Conservation (phyloP, 495 filamentous ascomycete genomes). For the Neurospora hispaniola region DNA sequence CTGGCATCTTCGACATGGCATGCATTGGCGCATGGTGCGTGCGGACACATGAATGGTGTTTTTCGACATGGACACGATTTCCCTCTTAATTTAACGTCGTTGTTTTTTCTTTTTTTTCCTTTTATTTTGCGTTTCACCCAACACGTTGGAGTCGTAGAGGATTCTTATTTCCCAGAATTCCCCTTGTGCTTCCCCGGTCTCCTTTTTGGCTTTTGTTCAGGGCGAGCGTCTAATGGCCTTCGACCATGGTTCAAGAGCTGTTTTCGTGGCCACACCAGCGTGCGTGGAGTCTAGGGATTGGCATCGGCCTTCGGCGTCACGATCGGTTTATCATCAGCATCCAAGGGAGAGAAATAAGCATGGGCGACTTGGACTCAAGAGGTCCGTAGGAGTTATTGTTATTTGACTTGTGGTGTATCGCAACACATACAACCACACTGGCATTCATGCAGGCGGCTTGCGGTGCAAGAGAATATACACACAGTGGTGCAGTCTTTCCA, state of each 20-base stretch:
- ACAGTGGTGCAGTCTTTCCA: not conserved
- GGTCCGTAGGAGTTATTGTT: not conserved
- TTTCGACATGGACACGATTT: constrained; percentile 12
- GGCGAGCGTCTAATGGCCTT: constrained; percentile 16
- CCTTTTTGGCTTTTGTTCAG: constrained; percentile 3
- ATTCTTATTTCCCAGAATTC: constrained; percentile 5
- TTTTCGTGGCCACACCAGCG: not conserved
- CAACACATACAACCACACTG: not conserved
- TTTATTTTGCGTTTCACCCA: not conserved
- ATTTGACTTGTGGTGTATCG: not conserved
- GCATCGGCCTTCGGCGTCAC: constrained; percentile 2
- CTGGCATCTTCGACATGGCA: constrained; percentile 8
- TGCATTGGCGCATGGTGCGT: constrained; percentile 14
- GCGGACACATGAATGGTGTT: constrained; percentile 7
- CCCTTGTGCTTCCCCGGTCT: constrained; percentile 12
- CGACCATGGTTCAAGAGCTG: constrained; percentile 9
- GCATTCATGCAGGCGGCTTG: not conserved
- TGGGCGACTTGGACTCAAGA: not conserved
- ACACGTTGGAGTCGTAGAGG: constrained; percentile 12
- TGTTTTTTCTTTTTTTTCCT: constrained; percentile 1
- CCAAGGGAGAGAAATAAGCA: not conserved
- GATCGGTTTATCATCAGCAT: constrained; percentile 1
- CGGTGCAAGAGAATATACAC: not conserved
- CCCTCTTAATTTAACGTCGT: constrained; percentile 4
- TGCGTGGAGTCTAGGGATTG: not conserved